Percentiles rank a stretch among this genome's conserved stretches.
Evolutionary conservation across 306 rosid species (phyloP).

Genomic region (Quercus glauca): DNA sequence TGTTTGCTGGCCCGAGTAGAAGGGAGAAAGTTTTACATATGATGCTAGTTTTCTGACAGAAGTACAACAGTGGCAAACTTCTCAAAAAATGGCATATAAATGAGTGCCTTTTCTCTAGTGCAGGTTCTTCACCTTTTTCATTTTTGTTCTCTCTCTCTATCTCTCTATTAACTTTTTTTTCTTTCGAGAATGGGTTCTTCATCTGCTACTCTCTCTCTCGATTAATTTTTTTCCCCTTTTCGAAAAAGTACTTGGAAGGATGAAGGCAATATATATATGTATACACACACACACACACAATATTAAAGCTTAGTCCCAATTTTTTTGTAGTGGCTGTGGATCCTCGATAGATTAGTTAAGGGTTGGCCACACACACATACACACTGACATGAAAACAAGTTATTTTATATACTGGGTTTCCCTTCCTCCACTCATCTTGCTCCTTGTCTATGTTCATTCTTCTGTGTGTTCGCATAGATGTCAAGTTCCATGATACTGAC

Average conservation of each 20-base stretch:
- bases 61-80: neutral
- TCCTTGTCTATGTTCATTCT: neutral
- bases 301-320: no score
- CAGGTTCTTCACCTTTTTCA: no score
- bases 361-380: no score
- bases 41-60: neutral
- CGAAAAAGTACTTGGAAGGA: neutral
- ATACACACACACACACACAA: no score
- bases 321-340: no score
- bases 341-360: no score
- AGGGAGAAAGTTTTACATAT: no score
- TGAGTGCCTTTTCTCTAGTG: neutral
- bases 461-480: neutral
- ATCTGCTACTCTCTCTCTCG: neutral
- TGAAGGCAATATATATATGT: neutral
- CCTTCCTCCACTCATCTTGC: neutral
- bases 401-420: neutral
- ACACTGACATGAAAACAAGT: neutral
- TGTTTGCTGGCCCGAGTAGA: neutral
- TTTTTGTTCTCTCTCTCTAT: no score
- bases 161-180: no score
- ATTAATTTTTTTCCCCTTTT: neutral
- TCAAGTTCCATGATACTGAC: neutral
- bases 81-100: neutral
- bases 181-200: neutral